These are phyloP conservation scores for Tetracladium maxilliforme DNA, from an alignment of 2,329 filamentous ascomycete species.

Conservation along the genomic window DNA sequence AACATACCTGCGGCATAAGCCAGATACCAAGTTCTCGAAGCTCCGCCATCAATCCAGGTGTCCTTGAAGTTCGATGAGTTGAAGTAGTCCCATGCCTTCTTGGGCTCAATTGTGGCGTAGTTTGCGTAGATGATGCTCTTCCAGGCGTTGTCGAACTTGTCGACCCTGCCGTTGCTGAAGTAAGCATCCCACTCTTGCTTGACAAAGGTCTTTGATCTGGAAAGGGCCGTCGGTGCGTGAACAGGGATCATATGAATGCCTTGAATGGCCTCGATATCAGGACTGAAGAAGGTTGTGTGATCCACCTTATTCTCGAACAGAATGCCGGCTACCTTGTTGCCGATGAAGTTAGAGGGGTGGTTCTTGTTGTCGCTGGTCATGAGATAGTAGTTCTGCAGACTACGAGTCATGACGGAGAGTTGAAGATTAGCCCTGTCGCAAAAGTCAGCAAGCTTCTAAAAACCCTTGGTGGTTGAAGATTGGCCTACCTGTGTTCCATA, in stretches of 20 bases:
- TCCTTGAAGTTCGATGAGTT: slow-evolving; percentile 47
- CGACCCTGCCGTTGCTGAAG: slow-evolving; percentile 54
- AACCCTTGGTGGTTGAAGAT: too few species aligned
- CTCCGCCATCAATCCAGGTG: slow-evolving; percentile 66
- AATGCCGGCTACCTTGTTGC: slow-evolving; percentile 59
- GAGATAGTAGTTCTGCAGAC: slow-evolving; percentile 69
- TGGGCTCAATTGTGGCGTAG: slow-evolving; percentile 61
- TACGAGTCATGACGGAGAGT: slow-evolving; percentile 62
- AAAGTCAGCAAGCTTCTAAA: too few species aligned
- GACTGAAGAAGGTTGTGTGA: slow-evolving; percentile 80
- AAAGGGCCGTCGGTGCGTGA: slow-evolving; percentile 39
- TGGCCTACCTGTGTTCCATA: too few species aligned
- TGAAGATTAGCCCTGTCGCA: slow-evolving; percentile 70
- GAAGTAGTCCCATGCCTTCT: slow-evolving; percentile 63
- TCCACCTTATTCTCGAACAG: slow-evolving; percentile 94
- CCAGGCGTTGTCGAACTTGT: slow-evolving; percentile 63
- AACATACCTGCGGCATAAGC: slow-evolving; percentile 62
- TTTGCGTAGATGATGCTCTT: slow-evolving; percentile 74
- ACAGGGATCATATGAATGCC: slow-evolving; percentile 20
- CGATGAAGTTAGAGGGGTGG: slow-evolving; percentile 63
- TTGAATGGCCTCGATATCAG: slow-evolving; percentile 55
- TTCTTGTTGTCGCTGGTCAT: slow-evolving; percentile 56
- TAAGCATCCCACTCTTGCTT: slow-evolving; percentile 69
- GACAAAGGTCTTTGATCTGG: slow-evolving; percentile 56
- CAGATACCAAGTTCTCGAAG: slow-evolving; percentile 73